Percentiles rank a stretch among this genome's conserved stretches.
phyloP scores from a whole-genome alignment of 2,329 filamentous ascomycete genomes.

The Drechslerella stenobrocha region DNA sequence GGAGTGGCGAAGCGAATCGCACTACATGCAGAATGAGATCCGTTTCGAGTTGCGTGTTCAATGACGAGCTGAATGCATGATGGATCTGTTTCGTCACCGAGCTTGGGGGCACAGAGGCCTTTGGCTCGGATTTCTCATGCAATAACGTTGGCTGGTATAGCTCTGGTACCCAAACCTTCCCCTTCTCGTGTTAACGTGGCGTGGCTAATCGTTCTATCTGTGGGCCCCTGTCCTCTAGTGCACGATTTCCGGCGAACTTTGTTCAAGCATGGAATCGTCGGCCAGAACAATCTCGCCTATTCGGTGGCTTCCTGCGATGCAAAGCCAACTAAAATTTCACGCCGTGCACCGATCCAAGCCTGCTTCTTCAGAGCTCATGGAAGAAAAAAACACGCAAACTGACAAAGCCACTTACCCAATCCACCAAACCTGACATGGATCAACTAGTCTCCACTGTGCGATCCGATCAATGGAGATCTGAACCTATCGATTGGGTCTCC shows the following conservation, averaged over 20 bases:
- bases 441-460: conserved; percentile 25
- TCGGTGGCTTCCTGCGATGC: conserved; percentile 41
- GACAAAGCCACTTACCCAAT: conserved; percentile 34
- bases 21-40: conserved; percentile 6
- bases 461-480: conserved; percentile 47
- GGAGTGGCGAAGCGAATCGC: conserved; percentile 39
- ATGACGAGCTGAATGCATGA: conserved; percentile 48
- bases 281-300: conserved; percentile 31
- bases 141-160: conserved; percentile 48
- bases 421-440: conserved; percentile 37
- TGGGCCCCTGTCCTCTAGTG: conserved; percentile 21
- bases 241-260: conserved; percentile 27
- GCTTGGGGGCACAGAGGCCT: conserved; percentile 8
- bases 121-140: conserved; percentile 37
- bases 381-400: conserved; percentile 47
- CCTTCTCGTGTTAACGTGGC: conserved; percentile 16
- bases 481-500: conserved; percentile 48
- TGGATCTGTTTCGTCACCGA: conserved; percentile 29
- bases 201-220: conserved; percentile 8
- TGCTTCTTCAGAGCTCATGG: conserved; percentile 23
- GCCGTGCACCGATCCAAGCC: conserved; percentile 14
- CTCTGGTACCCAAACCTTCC: conserved; percentile 28
- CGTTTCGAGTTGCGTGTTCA: conserved; percentile 32
- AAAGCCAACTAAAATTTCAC: conserved; percentile 18
- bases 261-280: conserved; percentile 17